Evolutionary conservation across 305 asterid species (phyloP).

Genomic region (Rubia tinctorum): DNA sequence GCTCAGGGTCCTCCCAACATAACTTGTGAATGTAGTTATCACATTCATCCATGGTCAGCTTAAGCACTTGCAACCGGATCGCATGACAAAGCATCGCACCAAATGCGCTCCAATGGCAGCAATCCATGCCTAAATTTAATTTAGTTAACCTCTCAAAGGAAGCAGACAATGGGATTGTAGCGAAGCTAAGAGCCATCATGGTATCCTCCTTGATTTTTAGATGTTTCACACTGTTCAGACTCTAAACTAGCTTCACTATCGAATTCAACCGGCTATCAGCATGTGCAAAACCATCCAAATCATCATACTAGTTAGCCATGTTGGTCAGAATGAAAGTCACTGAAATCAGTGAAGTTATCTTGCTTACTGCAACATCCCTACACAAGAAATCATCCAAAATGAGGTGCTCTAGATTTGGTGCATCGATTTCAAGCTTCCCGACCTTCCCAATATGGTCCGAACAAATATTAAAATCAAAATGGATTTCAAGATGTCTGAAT

Average conservation of each 20-base stretch:
- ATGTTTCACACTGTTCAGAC: not conserved
- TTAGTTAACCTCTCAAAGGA: not conserved
- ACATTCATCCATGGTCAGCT: not conserved
- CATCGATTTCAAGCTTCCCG: not conserved
- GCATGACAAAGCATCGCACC: not conserved
- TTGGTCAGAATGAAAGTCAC: not conserved
- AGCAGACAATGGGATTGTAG: not conserved
- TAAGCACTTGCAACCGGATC: not conserved
- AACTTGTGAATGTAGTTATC: not conserved
- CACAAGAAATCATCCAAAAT: not conserved
- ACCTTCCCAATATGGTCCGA: not conserved
- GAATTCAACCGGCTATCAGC: not conserved
- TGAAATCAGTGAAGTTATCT: not conserved
- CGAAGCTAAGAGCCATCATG: not conserved
- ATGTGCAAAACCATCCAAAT: not conserved
- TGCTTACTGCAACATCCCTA: not conserved
- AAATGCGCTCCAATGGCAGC: not conserved
- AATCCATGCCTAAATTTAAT: not conserved
- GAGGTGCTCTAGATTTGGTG: not conserved
- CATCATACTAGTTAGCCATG: not conserved
- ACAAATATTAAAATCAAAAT: not conserved
- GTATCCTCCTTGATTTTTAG: not conserved
- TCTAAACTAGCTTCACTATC: not conserved
- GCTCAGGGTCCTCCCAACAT: not conserved
- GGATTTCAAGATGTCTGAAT: not conserved